Evolutionary conservation across 179 eudicot genomes (phyloP), one percentile per base, ranked within the genome.

Genomic region (Gypsophila paniculata): DNA sequence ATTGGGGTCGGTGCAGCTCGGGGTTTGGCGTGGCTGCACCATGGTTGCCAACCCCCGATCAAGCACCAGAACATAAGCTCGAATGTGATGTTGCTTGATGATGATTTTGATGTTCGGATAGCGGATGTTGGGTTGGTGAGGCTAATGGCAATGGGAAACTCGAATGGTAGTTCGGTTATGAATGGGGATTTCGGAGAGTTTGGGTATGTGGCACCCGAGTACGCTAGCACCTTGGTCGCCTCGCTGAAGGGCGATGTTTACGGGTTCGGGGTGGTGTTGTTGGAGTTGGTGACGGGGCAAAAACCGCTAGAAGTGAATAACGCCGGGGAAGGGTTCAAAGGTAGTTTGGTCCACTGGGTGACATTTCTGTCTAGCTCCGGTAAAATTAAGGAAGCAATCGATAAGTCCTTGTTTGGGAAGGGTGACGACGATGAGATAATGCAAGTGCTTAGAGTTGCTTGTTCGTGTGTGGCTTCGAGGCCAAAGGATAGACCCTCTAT

Each of bases 1-100:
- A 87, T 92, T 72, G 91, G 81, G 55, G 76, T 90, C 21, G 93
- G 96, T 38, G 89, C 88, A 19, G 91, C 94, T 18, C 81, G 88
- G 55, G 98, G 98, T 59, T 86, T 92, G 54, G 91, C 96, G 60
- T 92, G 98, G 98, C 90, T 92, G 61, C 98, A 90, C 74, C 96
- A 90, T 68, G 98, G 98, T 2, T 84, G 85, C 61, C 94, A 85
- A 23, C 94, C 96, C 19, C 80, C 91, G 9, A 75, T 86, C 29
- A 74, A 87, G 81, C 98, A 90, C 75, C 93, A 90, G 64, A 84
- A 86, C 19, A 82, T 92, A 25, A 79, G 96, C 82, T 92, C 98
- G 5, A 87, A 82, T 75, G 87, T 86, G 65, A 76, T 92, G 29
- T 74, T 92, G n/a, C 79, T 90, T 1, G 98, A 92, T 46, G 98